These are phyloP conservation scores for Pseudogymnoascus sp. DNA, from an alignment of 2,329 filamentous ascomycete species.

Conservation along the genomic window DNA sequence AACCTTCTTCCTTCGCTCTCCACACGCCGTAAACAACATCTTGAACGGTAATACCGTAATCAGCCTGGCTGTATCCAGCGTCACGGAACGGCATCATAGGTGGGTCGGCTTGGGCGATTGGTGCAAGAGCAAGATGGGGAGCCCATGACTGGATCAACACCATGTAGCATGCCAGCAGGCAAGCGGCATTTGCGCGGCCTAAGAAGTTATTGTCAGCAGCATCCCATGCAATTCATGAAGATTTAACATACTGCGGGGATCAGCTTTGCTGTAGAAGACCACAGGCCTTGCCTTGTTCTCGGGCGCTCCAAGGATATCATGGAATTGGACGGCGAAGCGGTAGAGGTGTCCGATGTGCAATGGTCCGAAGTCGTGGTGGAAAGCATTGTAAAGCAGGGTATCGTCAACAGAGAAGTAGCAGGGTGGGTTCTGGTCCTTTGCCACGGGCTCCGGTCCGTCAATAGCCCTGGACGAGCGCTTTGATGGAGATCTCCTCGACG, in stretches of 20 bases:
- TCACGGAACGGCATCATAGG: conserved; percentile 98
- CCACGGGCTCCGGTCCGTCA: conserved; percentile 44
- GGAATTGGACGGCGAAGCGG: conserved; percentile 89
- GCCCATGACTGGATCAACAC: conserved; percentile 97
- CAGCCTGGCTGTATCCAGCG: conserved; percentile 95
- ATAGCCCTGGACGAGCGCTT: conserved; percentile 65
- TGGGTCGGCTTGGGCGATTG: conserved; percentile 92
- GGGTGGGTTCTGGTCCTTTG: conserved; percentile 53
- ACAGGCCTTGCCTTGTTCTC: conserved; percentile 85
- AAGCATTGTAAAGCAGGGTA: conserved; percentile 89
- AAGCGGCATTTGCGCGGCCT: conserved; percentile 90
- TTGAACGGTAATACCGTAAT: conserved; percentile 91
- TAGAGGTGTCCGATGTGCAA: conserved; percentile 96
- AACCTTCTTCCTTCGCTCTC: conserved; percentile 94
- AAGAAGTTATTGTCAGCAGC: conserved; percentile 22
- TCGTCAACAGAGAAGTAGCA: conserved; percentile 96
- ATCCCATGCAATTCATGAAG: conserved; percentile 12
- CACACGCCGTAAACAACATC: conserved; percentile 97
- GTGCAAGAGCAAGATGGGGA: conserved; percentile 87
- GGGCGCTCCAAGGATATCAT: conserved; percentile 86
- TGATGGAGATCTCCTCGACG: conserved; percentile 56
- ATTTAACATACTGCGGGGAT: conserved; percentile 68
- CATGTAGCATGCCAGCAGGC: conserved; percentile 96
- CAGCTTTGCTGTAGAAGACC: conserved; percentile 91
- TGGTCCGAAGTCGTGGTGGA: conserved; percentile 96